Conservation (phyloP, 345 rosid species). For the Salix brachista region DNA sequence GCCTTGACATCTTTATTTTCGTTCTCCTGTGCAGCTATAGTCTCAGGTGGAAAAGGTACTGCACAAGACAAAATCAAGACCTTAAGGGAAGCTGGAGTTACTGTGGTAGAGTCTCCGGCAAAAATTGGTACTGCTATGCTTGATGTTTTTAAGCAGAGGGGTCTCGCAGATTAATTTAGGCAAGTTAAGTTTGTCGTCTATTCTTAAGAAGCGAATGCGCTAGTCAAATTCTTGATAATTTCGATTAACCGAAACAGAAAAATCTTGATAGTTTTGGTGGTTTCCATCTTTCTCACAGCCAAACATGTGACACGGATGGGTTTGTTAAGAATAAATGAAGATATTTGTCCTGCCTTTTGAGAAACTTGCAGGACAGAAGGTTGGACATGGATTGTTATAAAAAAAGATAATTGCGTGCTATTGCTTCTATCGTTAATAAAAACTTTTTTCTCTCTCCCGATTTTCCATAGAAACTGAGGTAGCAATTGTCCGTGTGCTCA, state of each 20-base stretch:
- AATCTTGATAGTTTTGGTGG: not conserved
- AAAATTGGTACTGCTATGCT: slow-evolving; percentile 79
- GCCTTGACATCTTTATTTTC: not conserved
- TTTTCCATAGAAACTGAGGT: not conserved
- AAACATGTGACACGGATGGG: not conserved
- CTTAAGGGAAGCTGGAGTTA: slow-evolving; percentile 80
- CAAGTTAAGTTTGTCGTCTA: not conserved
- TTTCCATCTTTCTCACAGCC: not conserved
- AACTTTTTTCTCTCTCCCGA: no score
- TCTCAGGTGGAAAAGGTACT: slow-evolving; percentile 93
- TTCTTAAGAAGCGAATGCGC: not conserved
- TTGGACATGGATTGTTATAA: no score
- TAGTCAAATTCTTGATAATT: not conserved
- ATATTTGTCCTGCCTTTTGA: not conserved
- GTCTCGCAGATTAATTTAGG: slow-evolving; percentile 31
- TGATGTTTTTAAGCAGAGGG: slow-evolving; percentile 72
- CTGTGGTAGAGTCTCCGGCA: slow-evolving; percentile 92
- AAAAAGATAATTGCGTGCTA: not conserved
- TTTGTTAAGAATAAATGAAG: not conserved
- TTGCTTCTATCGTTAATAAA: not conserved
- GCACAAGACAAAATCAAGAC: slow-evolving; percentile 91
- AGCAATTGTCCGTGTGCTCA: no score
- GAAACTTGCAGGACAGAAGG: no score
- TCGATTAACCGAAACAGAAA: not conserved
- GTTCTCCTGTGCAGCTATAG: slow-evolving; percentile 58